Base-by-base conservation (phyloP, 495 filamentous ascomycete species). In the Hyaloscypha hepaticicola region DNA sequence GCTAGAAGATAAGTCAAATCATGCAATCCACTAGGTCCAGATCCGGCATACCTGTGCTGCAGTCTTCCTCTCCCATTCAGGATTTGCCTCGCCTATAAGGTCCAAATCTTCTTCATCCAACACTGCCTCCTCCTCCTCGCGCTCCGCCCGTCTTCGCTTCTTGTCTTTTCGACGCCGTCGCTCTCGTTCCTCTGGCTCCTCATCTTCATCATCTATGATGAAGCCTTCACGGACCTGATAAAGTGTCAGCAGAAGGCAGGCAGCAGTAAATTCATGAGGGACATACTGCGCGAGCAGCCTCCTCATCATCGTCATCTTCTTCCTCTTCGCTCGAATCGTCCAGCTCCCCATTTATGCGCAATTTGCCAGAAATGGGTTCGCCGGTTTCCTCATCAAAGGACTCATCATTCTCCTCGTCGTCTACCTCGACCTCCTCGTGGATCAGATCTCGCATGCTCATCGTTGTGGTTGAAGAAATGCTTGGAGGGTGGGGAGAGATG, bases 71-170 rank as follows among this genome's bases (percentile, higher is more conserved):
- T 90, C 85, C 72, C 85, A 85, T 38, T 87, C 85, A 2, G 89
- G 89, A 68, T 85, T 83, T 58, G 84, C 83, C 70, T 92, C 90
- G 6, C 90, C 92, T 67, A 99, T 96, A 34, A 99, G 81, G 75
- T 98, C 96, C 57, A 99, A 77, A 83, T 99, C 95, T 77, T 99
- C 95, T 61, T 97, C 94, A 69, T 98, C 96, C 19, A 99, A 82
- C 51, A 84, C 85, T 58, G 92, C 94, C 72, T 96, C 94, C 67
- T 96, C 93, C 59, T 91, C 90, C 64, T 91, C 90, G 55, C 88
- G 86, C 67, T 88, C 85, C 55, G 85, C 82, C 45, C 89, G 78
- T 68, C 85, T 82, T 59, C 90, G 85, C 78, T 92, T 94, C 69
- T 79, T 77, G 66, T 77, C 75, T 71, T 86, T 85, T 55, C 83